phyloP scores from a whole-genome alignment of 352 stramenopile genomes.

The Globisporangium emineosum region DNA sequence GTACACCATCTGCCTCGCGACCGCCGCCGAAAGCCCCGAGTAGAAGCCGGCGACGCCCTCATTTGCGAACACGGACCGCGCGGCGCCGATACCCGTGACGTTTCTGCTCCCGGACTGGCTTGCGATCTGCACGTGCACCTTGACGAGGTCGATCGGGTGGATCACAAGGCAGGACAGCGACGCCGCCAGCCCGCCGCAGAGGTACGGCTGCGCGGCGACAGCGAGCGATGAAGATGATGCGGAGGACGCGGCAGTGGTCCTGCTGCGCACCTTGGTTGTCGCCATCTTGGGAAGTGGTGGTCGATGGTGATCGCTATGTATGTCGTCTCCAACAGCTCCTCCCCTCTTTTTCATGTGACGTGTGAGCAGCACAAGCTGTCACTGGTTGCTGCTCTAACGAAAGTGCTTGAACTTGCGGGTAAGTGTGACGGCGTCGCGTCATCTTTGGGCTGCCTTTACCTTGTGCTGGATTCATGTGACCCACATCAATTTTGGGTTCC shows the following conservation, averaged over 20 bases:
- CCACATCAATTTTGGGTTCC: too few relatives aligned
- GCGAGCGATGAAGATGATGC: conserved; percentile 42
- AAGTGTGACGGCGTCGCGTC: neutral
- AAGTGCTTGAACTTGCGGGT: too few relatives aligned
- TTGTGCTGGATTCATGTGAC: too few relatives aligned
- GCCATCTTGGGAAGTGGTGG: conserved; percentile 1
- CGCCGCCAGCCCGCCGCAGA: conserved; percentile 67
- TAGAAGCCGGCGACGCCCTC: conserved; percentile 84
- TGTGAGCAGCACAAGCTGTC: too few relatives aligned
- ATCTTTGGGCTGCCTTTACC: neutral
- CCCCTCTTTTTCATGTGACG: too few relatives aligned
- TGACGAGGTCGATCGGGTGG: conserved; percentile 89
- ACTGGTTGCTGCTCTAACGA: too few relatives aligned
- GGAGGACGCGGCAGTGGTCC: neutral
- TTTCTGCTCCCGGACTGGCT: conserved; percentile 65
- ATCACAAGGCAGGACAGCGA: conserved; percentile 75
- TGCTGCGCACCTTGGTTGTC: conserved; percentile 3
- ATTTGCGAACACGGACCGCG: conserved; percentile 68
- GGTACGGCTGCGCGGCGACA: conserved; percentile 58
- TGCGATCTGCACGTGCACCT: conserved; percentile 86
- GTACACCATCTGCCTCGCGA: conserved; percentile 85
- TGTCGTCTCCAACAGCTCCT: too few relatives aligned
- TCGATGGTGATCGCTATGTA: too few relatives aligned
- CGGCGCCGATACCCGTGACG: conserved; percentile 61
- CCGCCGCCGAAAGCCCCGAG: conserved; percentile 68